phyloP scores from a whole-genome alignment of 495 filamentous ascomycete species.

The Neurospora hispaniola region DNA sequence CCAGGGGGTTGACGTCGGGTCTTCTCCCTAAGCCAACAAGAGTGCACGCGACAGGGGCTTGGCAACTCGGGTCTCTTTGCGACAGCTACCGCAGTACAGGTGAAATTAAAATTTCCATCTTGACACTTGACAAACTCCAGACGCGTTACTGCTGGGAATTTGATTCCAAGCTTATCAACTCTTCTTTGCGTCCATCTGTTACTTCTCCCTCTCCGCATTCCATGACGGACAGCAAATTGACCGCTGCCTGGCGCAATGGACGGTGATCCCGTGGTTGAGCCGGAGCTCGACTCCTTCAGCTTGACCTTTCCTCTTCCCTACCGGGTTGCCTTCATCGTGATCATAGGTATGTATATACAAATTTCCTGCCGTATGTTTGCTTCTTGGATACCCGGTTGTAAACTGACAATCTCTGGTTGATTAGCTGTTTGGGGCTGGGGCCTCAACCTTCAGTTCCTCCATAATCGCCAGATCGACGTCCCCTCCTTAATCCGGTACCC shows the following conservation, averaged over 20 bases:
- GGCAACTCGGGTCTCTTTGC: not conserved
- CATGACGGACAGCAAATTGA: conserved; percentile 13
- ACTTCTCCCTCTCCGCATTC: conserved; percentile 5
- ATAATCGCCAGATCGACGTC: conserved; percentile 66
- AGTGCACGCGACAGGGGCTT: conserved; percentile 8
- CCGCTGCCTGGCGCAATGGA: conserved; percentile 49
- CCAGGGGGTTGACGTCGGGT: conserved; percentile 10
- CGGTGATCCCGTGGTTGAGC: conserved; percentile 68
- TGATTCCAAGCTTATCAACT: not conserved
- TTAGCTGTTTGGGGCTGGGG: conserved; percentile 88
- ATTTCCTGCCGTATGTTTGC: not conserved
- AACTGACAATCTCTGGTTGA: conserved; percentile 11
- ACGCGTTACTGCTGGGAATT: not conserved
- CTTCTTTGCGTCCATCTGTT: conserved; percentile 9
- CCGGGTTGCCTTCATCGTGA: conserved; percentile 66
- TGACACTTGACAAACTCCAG: conserved; percentile 1
- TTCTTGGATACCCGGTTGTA: not conserved
- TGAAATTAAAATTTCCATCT: not conserved
- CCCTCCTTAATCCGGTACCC: conserved; percentile 73
- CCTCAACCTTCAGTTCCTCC: conserved; percentile 72
- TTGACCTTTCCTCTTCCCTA: conserved; percentile 76
- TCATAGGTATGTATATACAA: conserved; percentile 51
- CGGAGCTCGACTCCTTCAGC: conserved; percentile 76
- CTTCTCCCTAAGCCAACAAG: conserved; percentile 4
- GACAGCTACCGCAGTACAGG: not conserved